Conservation (phyloP, 257 asterid species). For the Capsicum chinense region DNA sequence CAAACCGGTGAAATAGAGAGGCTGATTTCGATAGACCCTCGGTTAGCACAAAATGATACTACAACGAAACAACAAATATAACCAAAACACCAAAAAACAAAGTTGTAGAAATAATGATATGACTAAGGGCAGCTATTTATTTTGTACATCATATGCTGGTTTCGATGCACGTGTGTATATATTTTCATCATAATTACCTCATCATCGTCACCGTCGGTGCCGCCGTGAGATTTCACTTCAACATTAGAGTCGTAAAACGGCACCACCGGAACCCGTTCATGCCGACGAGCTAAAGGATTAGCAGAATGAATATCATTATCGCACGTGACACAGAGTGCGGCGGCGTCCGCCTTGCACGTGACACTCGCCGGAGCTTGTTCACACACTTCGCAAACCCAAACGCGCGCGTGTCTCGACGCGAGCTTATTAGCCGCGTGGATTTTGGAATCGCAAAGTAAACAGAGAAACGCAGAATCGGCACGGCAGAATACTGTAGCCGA, state of each 20-base stretch:
- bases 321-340: conserved; percentile 62
- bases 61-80: too few relatives aligned
- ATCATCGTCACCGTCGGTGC: too few relatives aligned
- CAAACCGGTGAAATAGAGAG: too few relatives aligned
- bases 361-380: conserved; percentile 63
- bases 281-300: conserved; percentile 67
- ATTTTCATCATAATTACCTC: too few relatives aligned
- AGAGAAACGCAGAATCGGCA: conserved; percentile 36
- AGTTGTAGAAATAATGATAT: too few relatives aligned
- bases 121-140: too few relatives aligned
- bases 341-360: conserved; percentile 71
- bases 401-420: conserved; percentile 44
- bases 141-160: too few relatives aligned
- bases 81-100: too few relatives aligned
- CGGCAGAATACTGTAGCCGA: conserved; percentile 36
- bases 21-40: too few relatives aligned
- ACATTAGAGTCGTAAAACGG: conserved; percentile 32
- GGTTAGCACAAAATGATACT: too few relatives aligned
- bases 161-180: too few relatives aligned
- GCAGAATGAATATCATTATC: conserved; percentile 69
- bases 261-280: conserved; percentile 54
- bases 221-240: neutral
- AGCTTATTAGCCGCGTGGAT: conserved; percentile 34
- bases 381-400: conserved; percentile 60
- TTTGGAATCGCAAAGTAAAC: conserved; percentile 31